Percentiles rank a stretch among this genome's conserved stretches.
phyloP scores from a whole-genome alignment of 352 stramenopile genomes.

The Chrysophaeum taylorii region DNA sequence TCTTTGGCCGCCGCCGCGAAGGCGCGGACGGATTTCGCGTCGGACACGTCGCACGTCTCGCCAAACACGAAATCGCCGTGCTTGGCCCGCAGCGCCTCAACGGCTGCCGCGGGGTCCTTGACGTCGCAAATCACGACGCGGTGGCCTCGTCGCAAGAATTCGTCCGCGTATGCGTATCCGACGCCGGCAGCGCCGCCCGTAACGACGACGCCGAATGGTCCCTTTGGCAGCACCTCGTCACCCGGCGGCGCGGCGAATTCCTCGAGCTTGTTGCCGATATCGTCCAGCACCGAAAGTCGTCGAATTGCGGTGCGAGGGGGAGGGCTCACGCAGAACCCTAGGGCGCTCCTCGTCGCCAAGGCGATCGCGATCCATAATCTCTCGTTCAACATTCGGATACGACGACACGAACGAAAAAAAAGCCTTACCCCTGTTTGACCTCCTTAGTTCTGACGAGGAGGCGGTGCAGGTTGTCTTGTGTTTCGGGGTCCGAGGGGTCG shows the following conservation, averaged over 20 bases:
- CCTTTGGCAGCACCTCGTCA: not conserved
- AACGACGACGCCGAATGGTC: constrained; percentile 45
- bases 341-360: no score
- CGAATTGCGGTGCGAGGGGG: no score
- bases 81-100: constrained; percentile 35
- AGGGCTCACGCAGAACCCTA: no score
- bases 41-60: constrained; percentile 53
- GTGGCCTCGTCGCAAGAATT: constrained; percentile 57
- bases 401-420: no score
- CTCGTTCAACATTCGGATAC: no score
- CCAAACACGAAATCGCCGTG: constrained; percentile 49
- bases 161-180: constrained; percentile 57
- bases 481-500: constrained; percentile 2
- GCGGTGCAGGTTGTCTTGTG: no score
- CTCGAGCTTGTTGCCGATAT: no score
- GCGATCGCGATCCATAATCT: no score
- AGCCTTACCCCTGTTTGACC: no score
- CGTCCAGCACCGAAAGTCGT: no score
- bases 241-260: no score
- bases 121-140: constrained; percentile 60
- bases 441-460: no score
- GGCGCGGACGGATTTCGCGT: constrained; percentile 36
- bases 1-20: constrained; percentile 48
- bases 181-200: constrained; percentile 51
- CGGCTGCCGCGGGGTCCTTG: constrained; percentile 41